Base-by-base conservation (phyloP, 2,329 filamentous ascomycete species). In the Atkinsonella hypoxylon region DNA sequence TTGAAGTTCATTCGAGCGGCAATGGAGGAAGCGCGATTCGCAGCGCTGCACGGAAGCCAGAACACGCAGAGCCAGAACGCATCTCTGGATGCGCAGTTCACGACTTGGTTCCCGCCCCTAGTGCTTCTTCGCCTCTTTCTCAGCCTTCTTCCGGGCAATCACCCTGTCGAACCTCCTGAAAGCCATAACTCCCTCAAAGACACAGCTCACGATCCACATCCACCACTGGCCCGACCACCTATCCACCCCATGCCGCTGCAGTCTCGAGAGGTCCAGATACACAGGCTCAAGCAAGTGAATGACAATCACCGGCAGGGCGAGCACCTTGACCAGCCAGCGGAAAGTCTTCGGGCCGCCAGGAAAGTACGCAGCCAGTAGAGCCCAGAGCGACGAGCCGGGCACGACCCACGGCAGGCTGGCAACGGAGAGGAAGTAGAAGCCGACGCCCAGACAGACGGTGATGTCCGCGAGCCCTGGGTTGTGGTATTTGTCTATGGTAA, bases 231-330 rank as follows among this genome's bases (percentile, higher is more conserved):
- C 43, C 7, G 66, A 67, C 8, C 72, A 70, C 34, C 66, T 62
- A 52, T 64, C 62, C 11, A 82, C 72, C 7, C 73, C 72, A 55
- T 75, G 71, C 61, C 62, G 74, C 49, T 58, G 59, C 53, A 81
- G 66, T 46, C 67, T 70, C 41, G 52, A 51, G 41, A 62, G 65
- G 55, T 76, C 74, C 57, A 83, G 69, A 61, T 71, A 68, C 43
- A 67, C 67, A n/a, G 74, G 67, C 70, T 96, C 91, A 3, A 65
- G 52, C 0, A 73, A 20, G 66, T 96, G 91, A 12, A 88, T 76
- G 0, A 61, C 70, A 1, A 88, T 3, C 51, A 90, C 77, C 0
- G 78, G 70, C 18, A 70, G 58, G 49, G 85, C 70, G 41, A 91
- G 69, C 13, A 69, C 62, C 46, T 76, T 76, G 54, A 84, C 80